Base-by-base conservation (phyloP, 352 stramenopile species). In the Thalassiosira livingstoniorum region DNA sequence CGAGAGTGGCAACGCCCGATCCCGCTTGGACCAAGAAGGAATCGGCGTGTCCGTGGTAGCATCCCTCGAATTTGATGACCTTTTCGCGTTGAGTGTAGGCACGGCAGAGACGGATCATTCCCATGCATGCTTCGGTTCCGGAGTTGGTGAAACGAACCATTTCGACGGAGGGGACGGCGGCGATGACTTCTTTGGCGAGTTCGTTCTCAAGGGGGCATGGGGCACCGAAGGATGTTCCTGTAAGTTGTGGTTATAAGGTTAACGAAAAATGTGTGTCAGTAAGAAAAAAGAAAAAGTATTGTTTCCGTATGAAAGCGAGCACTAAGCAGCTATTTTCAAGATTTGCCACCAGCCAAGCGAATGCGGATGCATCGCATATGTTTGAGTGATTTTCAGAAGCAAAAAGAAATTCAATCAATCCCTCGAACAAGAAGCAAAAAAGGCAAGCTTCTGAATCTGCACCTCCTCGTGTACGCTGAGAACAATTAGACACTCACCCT, bases 101-200 rank as follows among this genome's bases (percentile, higher is more conserved):
- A 70, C 94, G 93, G 43, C 94, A 93, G 42, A 97, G 89, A 75
- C 94, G 93, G 68, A 97, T 92, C 93, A 96, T 96, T 86, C 94
- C 93, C 94, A 96, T 97, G 87, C 92, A 96, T n/a, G 94, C 94
- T 79, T 97, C 94, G 29, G 94, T 97, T 82, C 94, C 94, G 18
- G 92, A 96, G 83, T 97, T 97, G 68, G 94, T 97, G 91, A 97
- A 97, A 73, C 94, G 92, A 47, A 97, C 94, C 94, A 97, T 97
- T 88, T 97, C 94, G 13, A 97, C 93, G 32, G 90, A 96, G 35
- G 94, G 93, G 42, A 97, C 93, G 47, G 94, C 94, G 43, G 79
- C 92, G 84, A 96, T 96, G 71, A 97, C 94, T 63, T 87, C 89
- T 86, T 97, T 97, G 60, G 94, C 94, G 27, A 97, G 89, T 66